These are phyloP conservation scores for Domatiomyces globalis DNA, from an alignment of 2,329 filamentous ascomycete species.

Conservation along the genomic window DNA sequence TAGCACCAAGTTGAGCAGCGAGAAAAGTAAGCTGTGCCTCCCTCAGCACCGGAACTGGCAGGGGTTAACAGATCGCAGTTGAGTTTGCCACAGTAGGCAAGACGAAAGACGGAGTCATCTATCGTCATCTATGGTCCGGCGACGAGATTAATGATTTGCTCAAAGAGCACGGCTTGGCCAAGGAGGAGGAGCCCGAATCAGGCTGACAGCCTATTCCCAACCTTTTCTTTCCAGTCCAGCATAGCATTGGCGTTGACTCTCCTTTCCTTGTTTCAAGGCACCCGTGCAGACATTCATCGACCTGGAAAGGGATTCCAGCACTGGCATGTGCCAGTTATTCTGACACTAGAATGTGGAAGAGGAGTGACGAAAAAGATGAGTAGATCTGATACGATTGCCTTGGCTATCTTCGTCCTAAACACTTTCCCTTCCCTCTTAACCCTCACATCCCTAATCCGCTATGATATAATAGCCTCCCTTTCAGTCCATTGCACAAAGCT, in stretches of 20 bases:
- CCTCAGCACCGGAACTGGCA: constrained; percentile 8
- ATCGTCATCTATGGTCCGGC: constrained; percentile 92
- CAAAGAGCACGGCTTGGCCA: constrained; percentile 90
- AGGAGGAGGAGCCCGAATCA: constrained; percentile 58
- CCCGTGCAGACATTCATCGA: background rate
- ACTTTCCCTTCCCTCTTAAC: no score
- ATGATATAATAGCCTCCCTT: no score
- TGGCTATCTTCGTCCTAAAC: no score
- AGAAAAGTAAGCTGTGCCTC: constrained; percentile 67
- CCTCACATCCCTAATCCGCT: no score
- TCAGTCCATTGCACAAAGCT: no score
- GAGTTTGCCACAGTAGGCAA: constrained; percentile 97
- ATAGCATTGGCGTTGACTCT: background rate
- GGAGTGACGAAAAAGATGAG: no score
- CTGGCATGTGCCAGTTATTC: background rate
- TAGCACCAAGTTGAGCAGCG: constrained; percentile 93
- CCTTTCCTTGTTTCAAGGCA: background rate
- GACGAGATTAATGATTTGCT: constrained; percentile 90
- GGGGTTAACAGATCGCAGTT: constrained; percentile 41
- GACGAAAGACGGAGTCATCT: constrained; percentile 90
- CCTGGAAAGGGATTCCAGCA: background rate
- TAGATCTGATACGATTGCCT: no score
- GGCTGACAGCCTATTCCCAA: constrained; percentile 19
- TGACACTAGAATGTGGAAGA: no score
- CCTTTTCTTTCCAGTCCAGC: background rate